Conservation (phyloP, 352 stramenopile species). For the Pelagophyceae sp. region DNA sequence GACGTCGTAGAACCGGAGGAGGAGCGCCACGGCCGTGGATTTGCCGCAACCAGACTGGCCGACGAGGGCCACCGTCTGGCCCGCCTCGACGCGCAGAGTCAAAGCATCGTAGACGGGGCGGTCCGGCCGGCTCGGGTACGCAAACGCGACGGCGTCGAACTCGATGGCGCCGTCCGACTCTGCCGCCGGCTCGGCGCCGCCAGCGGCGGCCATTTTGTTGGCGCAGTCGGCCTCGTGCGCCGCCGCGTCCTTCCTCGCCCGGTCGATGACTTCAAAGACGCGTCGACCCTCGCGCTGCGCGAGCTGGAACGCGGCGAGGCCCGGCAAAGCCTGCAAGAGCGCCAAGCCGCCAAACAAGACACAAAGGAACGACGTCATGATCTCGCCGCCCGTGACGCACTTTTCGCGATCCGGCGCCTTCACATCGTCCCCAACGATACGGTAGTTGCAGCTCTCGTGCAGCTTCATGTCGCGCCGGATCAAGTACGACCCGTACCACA, state of each 20-base stretch:
- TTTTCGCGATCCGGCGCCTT: background rate
- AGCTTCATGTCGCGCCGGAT: constrained; percentile 1
- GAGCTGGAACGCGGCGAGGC: constrained; percentile 6
- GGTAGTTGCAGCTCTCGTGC: constrained; percentile 7
- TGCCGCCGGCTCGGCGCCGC: background rate
- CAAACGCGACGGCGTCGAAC: constrained; percentile 50
- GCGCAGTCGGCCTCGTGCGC: background rate
- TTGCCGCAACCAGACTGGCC: constrained; percentile 56
- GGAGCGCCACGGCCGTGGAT: constrained; percentile 53
- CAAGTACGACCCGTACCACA: constrained; percentile 17
- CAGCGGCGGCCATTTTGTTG: background rate
- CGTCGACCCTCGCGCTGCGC: background rate
- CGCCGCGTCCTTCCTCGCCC: background rate
- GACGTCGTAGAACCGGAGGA: constrained; percentile 78
- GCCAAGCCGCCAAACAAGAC: constrained; percentile 10
- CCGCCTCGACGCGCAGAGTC: constrained; percentile 43
- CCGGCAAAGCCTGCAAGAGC: constrained; percentile 10
- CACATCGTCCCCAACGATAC: background rate
- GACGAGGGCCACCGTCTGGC: constrained; percentile 51
- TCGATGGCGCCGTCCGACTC: constrained; percentile 27
- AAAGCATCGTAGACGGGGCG: constrained; percentile 42
- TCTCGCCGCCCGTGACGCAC: constrained; percentile 15
- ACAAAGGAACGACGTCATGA: constrained; percentile 18
- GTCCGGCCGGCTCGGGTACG: constrained; percentile 54
- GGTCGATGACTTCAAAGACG: constrained; percentile 18